Conservation (phyloP, 192 early-diverging fungal species). For the Pilaira anomala region DNA sequence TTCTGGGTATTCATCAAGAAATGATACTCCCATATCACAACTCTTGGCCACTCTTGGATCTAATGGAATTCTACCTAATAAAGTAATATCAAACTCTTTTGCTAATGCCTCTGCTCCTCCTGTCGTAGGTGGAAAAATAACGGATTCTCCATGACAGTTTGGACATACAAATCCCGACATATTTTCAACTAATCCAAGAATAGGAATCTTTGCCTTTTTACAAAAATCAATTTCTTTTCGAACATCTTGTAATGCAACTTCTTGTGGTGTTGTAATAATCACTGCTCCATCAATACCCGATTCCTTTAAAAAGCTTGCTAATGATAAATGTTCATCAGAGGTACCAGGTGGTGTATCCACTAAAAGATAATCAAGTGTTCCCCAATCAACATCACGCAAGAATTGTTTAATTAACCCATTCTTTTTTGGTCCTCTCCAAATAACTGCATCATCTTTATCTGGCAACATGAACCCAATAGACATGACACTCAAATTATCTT, state of each 20-base stretch:
- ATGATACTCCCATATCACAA: slow-evolving; percentile 87
- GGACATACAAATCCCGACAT: slow-evolving; percentile 98
- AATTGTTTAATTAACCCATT: slow-evolving; percentile 96
- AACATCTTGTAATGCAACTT: slow-evolving; percentile 86
- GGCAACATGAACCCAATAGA: slow-evolving; percentile 91
- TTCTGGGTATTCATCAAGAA: slow-evolving; percentile 83
- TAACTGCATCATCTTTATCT: slow-evolving; percentile 84
- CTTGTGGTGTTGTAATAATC: slow-evolving; percentile 93
- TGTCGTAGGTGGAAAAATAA: slow-evolving; percentile 74
- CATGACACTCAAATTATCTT: slow-evolving; percentile 83
- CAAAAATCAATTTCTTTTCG: slow-evolving; percentile 98
- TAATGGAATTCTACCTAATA: slow-evolving; percentile 72
- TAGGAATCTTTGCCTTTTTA: slow-evolving; percentile 79
- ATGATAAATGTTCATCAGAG: slow-evolving; percentile 92
- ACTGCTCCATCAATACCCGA: slow-evolving; percentile 84
- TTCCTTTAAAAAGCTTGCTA: slow-evolving; percentile 73
- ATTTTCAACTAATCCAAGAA: slow-evolving; percentile 94
- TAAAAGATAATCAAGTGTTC: slow-evolving; percentile 83
- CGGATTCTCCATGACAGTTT: slow-evolving; percentile 68
- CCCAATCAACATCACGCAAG: slow-evolving; percentile 93
- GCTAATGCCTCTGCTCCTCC: slow-evolving; percentile 70
- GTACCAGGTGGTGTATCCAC: slow-evolving; percentile 98
- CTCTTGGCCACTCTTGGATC: slow-evolving; percentile 77
- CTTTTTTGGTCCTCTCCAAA: slow-evolving; percentile 96
- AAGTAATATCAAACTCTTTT: slow-evolving; percentile 56